Evolutionary conservation across 1,139 yeast species (phyloP).

Genomic region (Nakaseomyces uthaithaninus): DNA sequence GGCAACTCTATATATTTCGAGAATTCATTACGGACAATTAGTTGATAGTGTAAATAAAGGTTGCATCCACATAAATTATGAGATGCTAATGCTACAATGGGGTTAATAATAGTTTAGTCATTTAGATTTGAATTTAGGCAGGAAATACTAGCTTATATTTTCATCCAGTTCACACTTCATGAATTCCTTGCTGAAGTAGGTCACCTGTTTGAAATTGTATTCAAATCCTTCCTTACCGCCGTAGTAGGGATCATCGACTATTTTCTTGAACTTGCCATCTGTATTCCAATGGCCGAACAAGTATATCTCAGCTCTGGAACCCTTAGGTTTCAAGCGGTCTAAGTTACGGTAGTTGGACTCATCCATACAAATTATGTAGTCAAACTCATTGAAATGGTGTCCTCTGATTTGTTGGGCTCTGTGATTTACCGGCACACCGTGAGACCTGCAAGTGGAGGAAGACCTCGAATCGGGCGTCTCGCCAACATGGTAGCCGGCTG

Average conservation of each 20-base stretch:
- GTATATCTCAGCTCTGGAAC: constrained; percentile 41
- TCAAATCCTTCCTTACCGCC: constrained; percentile 83
- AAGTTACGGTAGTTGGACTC: constrained; percentile 55
- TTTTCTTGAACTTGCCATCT: constrained; percentile 37
- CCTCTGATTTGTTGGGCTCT: constrained; percentile 60
- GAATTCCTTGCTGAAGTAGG: constrained; percentile 64
- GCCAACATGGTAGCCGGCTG: constrained; percentile 78
- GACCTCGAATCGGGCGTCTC: constrained; percentile 75
- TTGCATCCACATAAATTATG: no score
- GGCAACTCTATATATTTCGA: no score
- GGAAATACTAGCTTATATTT: constrained; percentile 4
- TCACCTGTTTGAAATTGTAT: constrained; percentile 62
- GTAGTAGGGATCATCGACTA: constrained; percentile 86
- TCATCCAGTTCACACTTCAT: constrained; percentile 38
- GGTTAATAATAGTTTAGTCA: no score
- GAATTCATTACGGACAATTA: no score
- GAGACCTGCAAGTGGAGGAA: constrained; percentile 54
- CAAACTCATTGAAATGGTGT: constrained; percentile 59
- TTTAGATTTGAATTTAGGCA: constrained; percentile 7
- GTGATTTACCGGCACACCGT: constrained; percentile 71
- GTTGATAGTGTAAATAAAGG: no score
- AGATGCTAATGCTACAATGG: constrained; percentile 5
- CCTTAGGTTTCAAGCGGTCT: constrained; percentile 49
- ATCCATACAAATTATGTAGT: constrained; percentile 85
- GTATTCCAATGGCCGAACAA: constrained; percentile 73